Base-by-base conservation (phyloP, 106 monocot genomes). In the Platanthera guangdongensis region DNA sequence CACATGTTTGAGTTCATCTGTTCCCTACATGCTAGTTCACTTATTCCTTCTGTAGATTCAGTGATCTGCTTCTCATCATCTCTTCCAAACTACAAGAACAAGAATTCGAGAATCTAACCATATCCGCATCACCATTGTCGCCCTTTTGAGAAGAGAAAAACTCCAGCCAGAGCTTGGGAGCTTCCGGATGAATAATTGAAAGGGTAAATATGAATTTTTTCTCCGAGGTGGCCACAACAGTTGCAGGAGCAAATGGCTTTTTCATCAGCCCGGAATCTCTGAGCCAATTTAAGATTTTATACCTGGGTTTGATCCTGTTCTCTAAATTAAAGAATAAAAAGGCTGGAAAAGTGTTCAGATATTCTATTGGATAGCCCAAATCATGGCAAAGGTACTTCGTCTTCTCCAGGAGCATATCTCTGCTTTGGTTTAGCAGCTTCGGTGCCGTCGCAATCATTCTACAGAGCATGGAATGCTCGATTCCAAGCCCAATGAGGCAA, bases 151-250 rank as follows among this genome's bases (percentile, higher is more conserved):
- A 83, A 59, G 92, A 93, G 74, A 93, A 90, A 19, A 75, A 64
- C 74, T 93, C 95, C 21, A 93, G 74, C 95, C 95, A 96, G 50
- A 84, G 78, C 73, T 96, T 96, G 50, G 93, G 95, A 76, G 89
- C 95, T 57, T 90, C 92, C 9, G 95, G 93, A 78, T 96, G 95
- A 51, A 89, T 84, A 50, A 65, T 75, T 60, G 74, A 85, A 16
- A 96, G 86, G 81, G 75, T 87, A 30, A 51, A 68, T 48, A 93
- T 83, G 74, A 93, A 96, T 68, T 64, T 89, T 79, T 84, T 96
- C 86, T 93, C 93, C 4, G 93, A 93, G 28, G 85, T 86, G n/a
- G 93, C 90, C 47, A 96, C 81, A 15, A 96, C 81, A 59, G 93
- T 90, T 1, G 95, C 90, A 12, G 93, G 93, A 13, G 91, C 75